Evolutionary conservation across 2,329 filamentous ascomycete genomes (phyloP).

Genomic region (Davidsoniella virescens): DNA sequence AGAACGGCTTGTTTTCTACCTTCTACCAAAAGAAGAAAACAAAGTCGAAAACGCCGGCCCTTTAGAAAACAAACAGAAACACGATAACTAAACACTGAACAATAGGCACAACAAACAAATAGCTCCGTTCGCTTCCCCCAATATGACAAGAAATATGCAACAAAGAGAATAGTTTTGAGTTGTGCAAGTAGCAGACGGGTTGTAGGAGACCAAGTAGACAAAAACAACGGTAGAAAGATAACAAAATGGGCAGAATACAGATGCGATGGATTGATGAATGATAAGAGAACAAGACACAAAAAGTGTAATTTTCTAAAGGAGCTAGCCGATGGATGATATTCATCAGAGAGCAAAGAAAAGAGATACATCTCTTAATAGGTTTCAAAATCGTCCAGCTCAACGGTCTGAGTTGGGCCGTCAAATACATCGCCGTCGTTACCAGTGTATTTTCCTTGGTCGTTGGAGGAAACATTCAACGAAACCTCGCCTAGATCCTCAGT

Average conservation of each 20-base stretch:
- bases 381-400: conserved; percentile 5
- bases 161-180: no score
- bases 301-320: neutral
- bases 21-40: neutral
- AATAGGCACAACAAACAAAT: neutral
- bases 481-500: conserved; percentile 1
- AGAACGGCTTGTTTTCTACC: conserved; percentile 1
- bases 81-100: neutral
- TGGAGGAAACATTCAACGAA: neutral
- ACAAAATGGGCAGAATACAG: neutral
- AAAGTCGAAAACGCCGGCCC: neutral
- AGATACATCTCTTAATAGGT: conserved; percentile 1
- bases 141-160: no score
- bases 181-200: no score
- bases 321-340: neutral
- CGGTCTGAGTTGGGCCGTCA: conserved; percentile 1
- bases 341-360: neutral
- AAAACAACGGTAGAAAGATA: neutral
- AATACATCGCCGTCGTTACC: conserved; percentile 10
- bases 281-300: neutral
- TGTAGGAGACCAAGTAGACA: neutral
- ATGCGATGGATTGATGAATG: neutral
- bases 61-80: neutral
- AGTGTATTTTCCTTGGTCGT: conserved; percentile 3
- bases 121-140: no score